These are phyloP conservation scores for Globisporangium heterothallicum DNA, from an alignment of 352 stramenopile species.

Conservation along the genomic window DNA sequence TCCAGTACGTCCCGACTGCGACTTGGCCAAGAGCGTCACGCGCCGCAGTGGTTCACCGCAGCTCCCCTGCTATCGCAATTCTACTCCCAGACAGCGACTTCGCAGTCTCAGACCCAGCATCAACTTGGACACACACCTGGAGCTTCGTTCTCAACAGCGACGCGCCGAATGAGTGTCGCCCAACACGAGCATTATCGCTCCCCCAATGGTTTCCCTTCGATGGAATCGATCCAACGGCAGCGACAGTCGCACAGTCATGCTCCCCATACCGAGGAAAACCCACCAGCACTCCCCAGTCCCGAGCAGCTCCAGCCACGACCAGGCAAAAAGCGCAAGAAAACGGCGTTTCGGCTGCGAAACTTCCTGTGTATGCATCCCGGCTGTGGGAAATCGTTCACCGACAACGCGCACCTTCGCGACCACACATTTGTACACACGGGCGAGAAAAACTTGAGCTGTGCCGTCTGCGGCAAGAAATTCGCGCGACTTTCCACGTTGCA, in stretches of 20 bases:
- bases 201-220: too few relatives aligned
- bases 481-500: slow-evolving; percentile 49
- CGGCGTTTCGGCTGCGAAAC: slow-evolving; percentile 51
- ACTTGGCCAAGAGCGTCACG: background rate
- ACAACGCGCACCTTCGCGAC: slow-evolving; percentile 62
- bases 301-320: background rate
- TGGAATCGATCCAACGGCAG: too few relatives aligned
- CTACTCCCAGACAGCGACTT: background rate
- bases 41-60: slow-evolving; percentile 14
- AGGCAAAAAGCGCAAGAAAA: slow-evolving; percentile 36
- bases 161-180: too few relatives aligned
- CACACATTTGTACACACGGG: slow-evolving; percentile 72
- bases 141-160: too few relatives aligned
- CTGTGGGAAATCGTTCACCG: slow-evolving; percentile 64
- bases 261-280: background rate
- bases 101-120: background rate
- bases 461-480: slow-evolving; percentile 43
- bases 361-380: slow-evolving; percentile 63
- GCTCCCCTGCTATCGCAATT: slow-evolving; percentile 13
- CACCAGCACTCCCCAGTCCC: background rate
- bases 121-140: too few relatives aligned
- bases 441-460: slow-evolving; percentile 53
- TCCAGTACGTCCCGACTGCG: slow-evolving; percentile 1
- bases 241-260: background rate
- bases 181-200: too few relatives aligned